Conservation (phyloP, 345 rosid species). For the Hibiscus tridactylites region DNA sequence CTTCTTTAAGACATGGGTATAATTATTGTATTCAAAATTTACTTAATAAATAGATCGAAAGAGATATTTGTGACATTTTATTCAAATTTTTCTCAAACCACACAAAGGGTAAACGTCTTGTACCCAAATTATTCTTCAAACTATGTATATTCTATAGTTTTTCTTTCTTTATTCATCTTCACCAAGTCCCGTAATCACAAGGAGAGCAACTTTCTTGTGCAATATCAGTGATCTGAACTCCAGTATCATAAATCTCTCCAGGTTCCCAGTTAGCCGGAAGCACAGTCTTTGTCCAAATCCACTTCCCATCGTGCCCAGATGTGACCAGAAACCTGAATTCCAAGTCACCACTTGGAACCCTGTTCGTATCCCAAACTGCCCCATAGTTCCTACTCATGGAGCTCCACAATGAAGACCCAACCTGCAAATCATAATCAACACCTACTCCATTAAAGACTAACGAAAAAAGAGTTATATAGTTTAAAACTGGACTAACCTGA, state of each 20-base stretch:
- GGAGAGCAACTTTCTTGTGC: slow-evolving; percentile 72
- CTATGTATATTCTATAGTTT: too few relatives aligned
- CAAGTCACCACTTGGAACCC: slow-evolving; percentile 61
- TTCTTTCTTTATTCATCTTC: slow-evolving; percentile 23
- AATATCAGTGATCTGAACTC: slow-evolving; percentile 65
- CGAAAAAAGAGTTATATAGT: too few relatives aligned
- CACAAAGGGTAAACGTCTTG: too few relatives aligned
- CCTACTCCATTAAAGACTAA: too few relatives aligned
- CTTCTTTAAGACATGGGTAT: too few relatives aligned
- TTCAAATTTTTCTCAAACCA: too few relatives aligned
- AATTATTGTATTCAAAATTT: too few relatives aligned
- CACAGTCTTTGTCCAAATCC: slow-evolving; percentile 58
- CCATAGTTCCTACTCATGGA: slow-evolving; percentile 65
- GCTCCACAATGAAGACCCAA: slow-evolving; percentile 49
- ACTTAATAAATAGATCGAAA: too few relatives aligned
- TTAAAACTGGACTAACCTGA: slow-evolving; percentile 16
- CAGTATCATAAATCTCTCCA: slow-evolving; percentile 55
- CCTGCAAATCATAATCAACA: too few relatives aligned
- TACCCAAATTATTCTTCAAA: too few relatives aligned
- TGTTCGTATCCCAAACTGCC: slow-evolving; percentile 68
- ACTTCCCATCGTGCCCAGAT: slow-evolving; percentile 47
- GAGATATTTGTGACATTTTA: too few relatives aligned
- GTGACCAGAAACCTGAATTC: slow-evolving; percentile 36
- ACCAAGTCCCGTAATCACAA: slow-evolving; percentile 54
- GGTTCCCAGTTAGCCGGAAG: slow-evolving; percentile 59